phyloP scores from a whole-genome alignment of 139 green algal genomes.

The Auxenochlorella protothecoides region DNA sequence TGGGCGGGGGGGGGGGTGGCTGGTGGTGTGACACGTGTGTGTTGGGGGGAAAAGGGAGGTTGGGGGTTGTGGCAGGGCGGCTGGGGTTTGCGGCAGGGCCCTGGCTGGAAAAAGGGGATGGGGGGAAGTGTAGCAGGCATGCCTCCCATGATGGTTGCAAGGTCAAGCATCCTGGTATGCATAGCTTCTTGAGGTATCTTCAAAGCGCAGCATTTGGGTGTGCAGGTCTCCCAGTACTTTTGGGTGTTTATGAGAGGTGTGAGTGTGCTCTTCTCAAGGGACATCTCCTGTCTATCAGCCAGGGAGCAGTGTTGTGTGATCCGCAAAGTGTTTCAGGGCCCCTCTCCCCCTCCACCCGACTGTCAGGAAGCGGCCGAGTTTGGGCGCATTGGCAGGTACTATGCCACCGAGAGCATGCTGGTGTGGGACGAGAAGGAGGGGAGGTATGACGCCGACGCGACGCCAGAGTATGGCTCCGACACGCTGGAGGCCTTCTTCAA shows the following conservation, averaged over 20 bases:
- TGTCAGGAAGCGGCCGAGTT: constrained; percentile 70
- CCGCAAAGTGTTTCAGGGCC: neutral
- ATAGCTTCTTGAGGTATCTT: no score
- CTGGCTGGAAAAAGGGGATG: no score
- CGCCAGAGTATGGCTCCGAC: constrained; percentile 86
- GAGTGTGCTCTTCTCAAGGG: neutral
- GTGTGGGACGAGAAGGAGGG: constrained; percentile 64
- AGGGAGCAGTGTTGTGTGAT: no score
- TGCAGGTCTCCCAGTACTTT: no score
- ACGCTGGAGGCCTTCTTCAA: constrained; percentile 91
- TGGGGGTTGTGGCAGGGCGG: no score
- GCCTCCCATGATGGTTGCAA: neutral
- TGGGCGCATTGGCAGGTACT: constrained; percentile 93
- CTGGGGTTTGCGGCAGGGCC: no score
- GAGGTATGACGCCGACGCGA: constrained; percentile 72
- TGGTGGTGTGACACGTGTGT: no score
- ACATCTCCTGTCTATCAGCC: no score
- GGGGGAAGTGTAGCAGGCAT: neutral
- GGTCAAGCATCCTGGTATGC: neutral
- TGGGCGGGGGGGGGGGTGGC: constrained; percentile 18
- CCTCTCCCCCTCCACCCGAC: neutral
- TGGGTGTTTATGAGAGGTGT: neutral
- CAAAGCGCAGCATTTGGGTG: no score
- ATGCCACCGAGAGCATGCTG: constrained; percentile 95
- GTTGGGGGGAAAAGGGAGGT: no score